Conservation (phyloP, 2,329 filamentous ascomycete species). For the Colletotrichum sp. region DNA sequence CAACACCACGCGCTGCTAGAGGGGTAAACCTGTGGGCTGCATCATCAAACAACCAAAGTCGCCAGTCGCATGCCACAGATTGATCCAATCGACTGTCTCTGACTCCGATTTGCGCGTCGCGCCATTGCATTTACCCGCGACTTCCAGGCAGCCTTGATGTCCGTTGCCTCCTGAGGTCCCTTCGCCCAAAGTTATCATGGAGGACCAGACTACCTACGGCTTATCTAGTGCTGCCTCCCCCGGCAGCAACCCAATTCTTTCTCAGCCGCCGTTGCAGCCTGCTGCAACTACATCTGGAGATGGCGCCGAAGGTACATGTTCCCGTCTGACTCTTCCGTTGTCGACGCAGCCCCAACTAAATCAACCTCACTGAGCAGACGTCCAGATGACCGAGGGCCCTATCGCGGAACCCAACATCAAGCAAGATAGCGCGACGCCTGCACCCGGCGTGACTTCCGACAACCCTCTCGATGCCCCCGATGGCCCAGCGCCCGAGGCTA, state of each 20-base stretch:
- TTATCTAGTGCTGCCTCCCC: slow-evolving; percentile 64
- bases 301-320: slow-evolving; percentile 10
- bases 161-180: slow-evolving; percentile 19
- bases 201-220: slow-evolving; percentile 62
- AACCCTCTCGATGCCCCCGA: slow-evolving; percentile 74
- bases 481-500: slow-evolving; percentile 66
- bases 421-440: slow-evolving; percentile 66
- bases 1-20: slow-evolving; percentile 12
- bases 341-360: background rate
- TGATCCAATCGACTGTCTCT: background rate
- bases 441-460: slow-evolving; percentile 58
- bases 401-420: slow-evolving; percentile 57
- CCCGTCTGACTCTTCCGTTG: slow-evolving; percentile 10
- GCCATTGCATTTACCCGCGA: background rate
- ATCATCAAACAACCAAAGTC: slow-evolving; percentile 6
- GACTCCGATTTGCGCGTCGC: slow-evolving; percentile 14
- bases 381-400: slow-evolving; percentile 65
- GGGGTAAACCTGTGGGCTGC: slow-evolving; percentile 2
- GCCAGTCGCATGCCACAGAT: background rate
- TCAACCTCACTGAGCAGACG: slow-evolving; percentile 48
- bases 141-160: background rate
- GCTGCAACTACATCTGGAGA: background rate
- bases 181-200: slow-evolving; percentile 50
- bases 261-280: slow-evolving; percentile 56
- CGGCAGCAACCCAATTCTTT: slow-evolving; percentile 59